phyloP scores from a whole-genome alignment of 345 rosid species.

The Microcos paniculata region DNA sequence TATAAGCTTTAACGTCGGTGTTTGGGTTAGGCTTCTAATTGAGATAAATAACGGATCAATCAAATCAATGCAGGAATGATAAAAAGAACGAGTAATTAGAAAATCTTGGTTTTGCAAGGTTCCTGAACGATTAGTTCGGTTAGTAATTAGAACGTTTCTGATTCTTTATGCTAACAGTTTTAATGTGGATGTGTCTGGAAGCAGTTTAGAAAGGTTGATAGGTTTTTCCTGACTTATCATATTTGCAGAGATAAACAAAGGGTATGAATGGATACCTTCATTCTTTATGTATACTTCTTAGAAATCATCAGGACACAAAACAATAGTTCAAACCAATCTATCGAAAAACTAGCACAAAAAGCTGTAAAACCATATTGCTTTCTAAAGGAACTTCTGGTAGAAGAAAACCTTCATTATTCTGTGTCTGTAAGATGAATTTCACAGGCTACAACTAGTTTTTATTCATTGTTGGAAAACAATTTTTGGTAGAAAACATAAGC shows the following conservation, averaged over 20 bases:
- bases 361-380: not conserved
- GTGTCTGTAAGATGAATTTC: not conserved
- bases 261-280: not conserved
- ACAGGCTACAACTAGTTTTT: not conserved
- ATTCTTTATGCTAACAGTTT: too few relatives aligned
- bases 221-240: not conserved
- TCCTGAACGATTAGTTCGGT: too few relatives aligned
- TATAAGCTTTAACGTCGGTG: not conserved
- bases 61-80: not conserved
- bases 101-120: too few relatives aligned
- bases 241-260: not conserved
- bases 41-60: not conserved
- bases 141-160: too few relatives aligned
- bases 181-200: not conserved
- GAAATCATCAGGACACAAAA: not conserved
- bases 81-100: not conserved
- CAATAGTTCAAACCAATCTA: not conserved
- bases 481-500: not conserved
- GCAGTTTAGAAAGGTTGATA: not conserved
- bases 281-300: not conserved
- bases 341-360: not conserved
- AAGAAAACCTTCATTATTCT: not conserved
- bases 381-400: not conserved
- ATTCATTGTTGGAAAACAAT: not conserved
- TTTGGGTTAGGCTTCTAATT: not conserved